These are phyloP conservation scores for Chaetomiaceae sp. DNA, from an alignment of 2,329 filamentous ascomycete genomes.

Conservation along the genomic window DNA sequence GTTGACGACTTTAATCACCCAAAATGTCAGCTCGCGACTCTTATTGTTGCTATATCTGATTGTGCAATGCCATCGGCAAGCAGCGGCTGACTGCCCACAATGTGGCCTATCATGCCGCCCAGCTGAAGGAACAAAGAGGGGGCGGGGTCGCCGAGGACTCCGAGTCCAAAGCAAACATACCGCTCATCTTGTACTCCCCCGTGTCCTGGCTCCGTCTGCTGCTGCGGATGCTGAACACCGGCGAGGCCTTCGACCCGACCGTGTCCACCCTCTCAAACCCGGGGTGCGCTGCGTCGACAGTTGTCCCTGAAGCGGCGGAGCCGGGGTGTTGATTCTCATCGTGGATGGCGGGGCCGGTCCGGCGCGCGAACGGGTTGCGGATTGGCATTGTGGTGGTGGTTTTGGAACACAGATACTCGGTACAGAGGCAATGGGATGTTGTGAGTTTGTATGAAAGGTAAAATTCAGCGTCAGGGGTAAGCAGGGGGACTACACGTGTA, in stretches of 20 bases:
- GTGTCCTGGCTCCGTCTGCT: slow-evolving; percentile 54
- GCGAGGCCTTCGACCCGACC: slow-evolving; percentile 58
- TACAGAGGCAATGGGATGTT: too few relatives aligned
- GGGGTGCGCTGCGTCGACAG: slow-evolving; percentile 39
- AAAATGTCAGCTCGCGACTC: slow-evolving; percentile 7
- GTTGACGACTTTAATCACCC: slow-evolving; percentile 70
- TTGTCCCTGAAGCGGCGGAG: slow-evolving; percentile 26
- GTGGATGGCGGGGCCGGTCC: slow-evolving; percentile 43
- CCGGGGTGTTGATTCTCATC: slow-evolving; percentile 52
- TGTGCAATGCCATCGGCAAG: background rate
- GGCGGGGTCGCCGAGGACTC: background rate
- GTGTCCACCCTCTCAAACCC: slow-evolving; percentile 61
- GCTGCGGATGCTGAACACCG: slow-evolving; percentile 58
- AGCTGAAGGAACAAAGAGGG: slow-evolving; percentile 8
- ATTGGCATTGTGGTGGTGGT: slow-evolving; percentile 54
- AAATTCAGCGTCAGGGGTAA: background rate
- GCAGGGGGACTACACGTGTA: background rate
- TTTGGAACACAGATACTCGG: background rate
- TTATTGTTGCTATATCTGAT: background rate
- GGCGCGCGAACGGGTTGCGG: slow-evolving; percentile 66
- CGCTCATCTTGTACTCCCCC: slow-evolving; percentile 75
- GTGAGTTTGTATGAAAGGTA: too few relatives aligned
- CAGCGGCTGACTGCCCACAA: too few relatives aligned
- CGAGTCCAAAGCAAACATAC: slow-evolving; percentile 43
- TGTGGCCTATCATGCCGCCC: too few relatives aligned